These are phyloP conservation scores for Penicillium crustosum DNA, from an alignment of 2,329 filamentous ascomycete genomes.

Conservation along the genomic window DNA sequence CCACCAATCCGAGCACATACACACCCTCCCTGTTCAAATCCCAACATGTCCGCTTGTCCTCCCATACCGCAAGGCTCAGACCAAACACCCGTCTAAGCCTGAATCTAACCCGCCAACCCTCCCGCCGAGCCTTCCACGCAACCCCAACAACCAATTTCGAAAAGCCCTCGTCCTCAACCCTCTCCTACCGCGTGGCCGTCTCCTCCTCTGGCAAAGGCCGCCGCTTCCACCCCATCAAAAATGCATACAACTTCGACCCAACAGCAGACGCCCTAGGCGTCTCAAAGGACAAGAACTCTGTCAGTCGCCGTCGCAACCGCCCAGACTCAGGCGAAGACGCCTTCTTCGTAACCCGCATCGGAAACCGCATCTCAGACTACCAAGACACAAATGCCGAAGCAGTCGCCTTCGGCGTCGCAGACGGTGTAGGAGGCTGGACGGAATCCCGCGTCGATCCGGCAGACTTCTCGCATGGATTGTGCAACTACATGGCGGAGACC, in stretches of 20 bases:
- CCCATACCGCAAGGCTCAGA: background rate
- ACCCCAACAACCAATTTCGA: conserved; percentile 1
- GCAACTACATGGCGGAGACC: conserved; percentile 83
- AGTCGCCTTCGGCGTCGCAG: conserved; percentile 84
- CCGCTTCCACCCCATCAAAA: conserved; percentile 65
- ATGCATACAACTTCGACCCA: conserved; percentile 72
- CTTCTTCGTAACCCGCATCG: conserved; percentile 86
- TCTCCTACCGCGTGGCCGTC: conserved; percentile 70
- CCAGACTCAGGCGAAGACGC: conserved; percentile 90
- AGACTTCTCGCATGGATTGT: conserved; percentile 91
- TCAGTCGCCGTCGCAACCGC: conserved; percentile 61
- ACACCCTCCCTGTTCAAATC: background rate
- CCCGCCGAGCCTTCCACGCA: conserved; percentile 2
- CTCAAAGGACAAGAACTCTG: conserved; percentile 43
- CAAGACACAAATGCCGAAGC: conserved; percentile 49
- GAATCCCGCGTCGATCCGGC: conserved; percentile 91
- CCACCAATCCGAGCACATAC: conserved; percentile 14
- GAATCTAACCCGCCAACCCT: background rate
- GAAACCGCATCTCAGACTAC: conserved; percentile 32
- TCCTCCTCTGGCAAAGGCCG: conserved; percentile 73
- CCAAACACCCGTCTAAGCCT: background rate
- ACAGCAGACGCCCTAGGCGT: conserved; percentile 39
- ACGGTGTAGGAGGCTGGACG: conserved; percentile 94
- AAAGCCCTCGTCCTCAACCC: conserved; percentile 25
- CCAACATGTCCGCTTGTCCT: background rate